A percentile compares a stretch with the other conserved stretches of the same genome.
Conservation (phyloP, 768 basidiomycete genomes). For the Tricholoma terreum region DNA sequence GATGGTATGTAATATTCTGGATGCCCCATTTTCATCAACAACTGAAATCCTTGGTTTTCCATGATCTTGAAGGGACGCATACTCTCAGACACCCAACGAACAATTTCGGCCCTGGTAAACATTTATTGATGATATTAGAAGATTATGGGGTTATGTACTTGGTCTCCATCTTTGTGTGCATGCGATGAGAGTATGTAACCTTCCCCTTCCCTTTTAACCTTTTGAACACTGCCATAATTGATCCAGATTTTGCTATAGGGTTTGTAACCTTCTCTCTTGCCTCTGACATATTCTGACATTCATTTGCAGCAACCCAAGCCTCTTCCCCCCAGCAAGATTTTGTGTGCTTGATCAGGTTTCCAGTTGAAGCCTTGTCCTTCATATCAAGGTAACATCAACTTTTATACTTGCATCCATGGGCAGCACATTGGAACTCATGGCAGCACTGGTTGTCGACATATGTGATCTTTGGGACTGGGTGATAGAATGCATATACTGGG, state of each 20-base stretch:
- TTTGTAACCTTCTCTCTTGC: neutral
- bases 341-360: neutral
- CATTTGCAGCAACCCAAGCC: neutral
- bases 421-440: neutral
- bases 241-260: neutral
- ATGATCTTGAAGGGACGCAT: conserved; percentile 31
- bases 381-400: neutral
- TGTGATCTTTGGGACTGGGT: neutral
- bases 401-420: neutral
- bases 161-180: neutral
- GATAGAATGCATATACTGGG: no score
- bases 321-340: no score
- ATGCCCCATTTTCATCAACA: conserved; percentile 30
- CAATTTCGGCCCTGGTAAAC: conserved; percentile 24
- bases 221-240: neutral
- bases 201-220: neutral
- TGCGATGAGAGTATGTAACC: neutral
- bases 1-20: conserved; percentile 31
- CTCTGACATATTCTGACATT: neutral
- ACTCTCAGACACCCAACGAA: conserved; percentile 31
- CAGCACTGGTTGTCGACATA: neutral
- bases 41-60: conserved; percentile 25
- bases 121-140: neutral
- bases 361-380: neutral
- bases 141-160: neutral